Conservation (phyloP, 1,139 yeast genomes). For the Hyphopichia khmerensis region DNA sequence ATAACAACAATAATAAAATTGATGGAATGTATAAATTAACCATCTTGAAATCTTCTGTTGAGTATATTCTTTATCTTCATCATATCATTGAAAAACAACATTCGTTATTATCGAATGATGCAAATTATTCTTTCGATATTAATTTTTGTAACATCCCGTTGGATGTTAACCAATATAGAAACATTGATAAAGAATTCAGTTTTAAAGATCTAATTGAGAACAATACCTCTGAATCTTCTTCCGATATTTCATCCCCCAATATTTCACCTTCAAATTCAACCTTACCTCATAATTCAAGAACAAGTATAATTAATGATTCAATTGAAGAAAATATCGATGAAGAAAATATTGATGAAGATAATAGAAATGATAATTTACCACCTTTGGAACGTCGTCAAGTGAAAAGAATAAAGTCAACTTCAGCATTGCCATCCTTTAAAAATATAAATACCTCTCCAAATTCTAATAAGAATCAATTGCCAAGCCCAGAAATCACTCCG, state of each 20-base stretch:
- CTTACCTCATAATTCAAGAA: background rate
- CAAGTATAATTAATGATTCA: constrained; percentile 6
- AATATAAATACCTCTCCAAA: background rate
- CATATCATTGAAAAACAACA: constrained; percentile 51
- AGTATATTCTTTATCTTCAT: constrained; percentile 71
- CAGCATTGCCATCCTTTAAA: background rate
- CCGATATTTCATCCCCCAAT: background rate
- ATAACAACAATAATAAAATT: constrained; percentile 35
- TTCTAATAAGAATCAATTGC: constrained; percentile 21
- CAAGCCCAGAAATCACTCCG: constrained; percentile 47
- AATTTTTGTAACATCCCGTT: constrained; percentile 52
- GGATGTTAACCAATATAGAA: constrained; percentile 57
- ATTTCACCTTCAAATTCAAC: background rate
- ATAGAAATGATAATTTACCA: constrained; percentile 4
- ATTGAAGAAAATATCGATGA: constrained; percentile 16
- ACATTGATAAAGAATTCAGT: constrained; percentile 55
- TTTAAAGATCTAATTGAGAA: constrained; percentile 34
- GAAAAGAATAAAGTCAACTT: background rate
- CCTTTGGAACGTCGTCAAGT: background rate
- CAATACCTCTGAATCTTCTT: constrained; percentile 3
- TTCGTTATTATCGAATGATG: constrained; percentile 14
- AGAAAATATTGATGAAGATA: constrained; percentile 11
- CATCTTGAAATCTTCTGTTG: constrained; percentile 77
- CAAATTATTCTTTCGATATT: constrained; percentile 33
- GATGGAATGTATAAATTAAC: constrained; percentile 81